Evolutionary conservation across 176 grass and related monocot species (phyloP).

Genomic region (Oryza brachyantha): DNA sequence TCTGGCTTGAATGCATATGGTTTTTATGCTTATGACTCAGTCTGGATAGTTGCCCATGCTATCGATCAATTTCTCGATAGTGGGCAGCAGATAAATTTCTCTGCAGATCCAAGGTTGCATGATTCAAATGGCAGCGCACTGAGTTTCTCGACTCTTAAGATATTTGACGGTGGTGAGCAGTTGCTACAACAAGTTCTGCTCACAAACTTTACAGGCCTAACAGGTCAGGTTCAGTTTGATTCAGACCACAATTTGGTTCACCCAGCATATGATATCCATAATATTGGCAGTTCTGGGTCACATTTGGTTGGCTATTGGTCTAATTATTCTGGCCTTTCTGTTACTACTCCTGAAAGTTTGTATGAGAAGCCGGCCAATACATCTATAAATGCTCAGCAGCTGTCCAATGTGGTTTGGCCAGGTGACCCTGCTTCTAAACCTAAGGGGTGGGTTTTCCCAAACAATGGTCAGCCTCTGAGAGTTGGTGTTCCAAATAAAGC

Average conservation of each 20-base stretch:
- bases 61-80: constrained; percentile 55
- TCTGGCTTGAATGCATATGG: constrained; percentile 61
- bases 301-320: constrained; percentile 76
- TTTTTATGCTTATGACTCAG: constrained; percentile 81
- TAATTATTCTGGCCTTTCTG: constrained; percentile 68
- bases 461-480: constrained; percentile 63
- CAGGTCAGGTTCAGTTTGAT: constrained; percentile 58
- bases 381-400: constrained; percentile 38
- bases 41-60: constrained; percentile 73
- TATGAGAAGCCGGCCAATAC: constrained; percentile 57
- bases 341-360: constrained; percentile 59
- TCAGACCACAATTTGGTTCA: constrained; percentile 54
- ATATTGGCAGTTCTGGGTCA: constrained; percentile 40
- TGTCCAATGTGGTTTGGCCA: constrained; percentile 64
- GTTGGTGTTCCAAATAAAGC: constrained; percentile 76
- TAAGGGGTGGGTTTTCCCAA: constrained; percentile 75
- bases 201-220: constrained; percentile 72
- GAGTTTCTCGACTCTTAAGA: constrained; percentile 52
- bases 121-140: constrained; percentile 55
- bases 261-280: constrained; percentile 76
- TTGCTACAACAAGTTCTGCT: constrained; percentile 64
- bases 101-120: constrained; percentile 53
- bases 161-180: constrained; percentile 57
- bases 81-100: constrained; percentile 54
- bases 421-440: constrained; percentile 41